These are phyloP conservation scores for Fusarium setosum DNA, from an alignment of 2,329 filamentous ascomycete species.

Conservation along the genomic window DNA sequence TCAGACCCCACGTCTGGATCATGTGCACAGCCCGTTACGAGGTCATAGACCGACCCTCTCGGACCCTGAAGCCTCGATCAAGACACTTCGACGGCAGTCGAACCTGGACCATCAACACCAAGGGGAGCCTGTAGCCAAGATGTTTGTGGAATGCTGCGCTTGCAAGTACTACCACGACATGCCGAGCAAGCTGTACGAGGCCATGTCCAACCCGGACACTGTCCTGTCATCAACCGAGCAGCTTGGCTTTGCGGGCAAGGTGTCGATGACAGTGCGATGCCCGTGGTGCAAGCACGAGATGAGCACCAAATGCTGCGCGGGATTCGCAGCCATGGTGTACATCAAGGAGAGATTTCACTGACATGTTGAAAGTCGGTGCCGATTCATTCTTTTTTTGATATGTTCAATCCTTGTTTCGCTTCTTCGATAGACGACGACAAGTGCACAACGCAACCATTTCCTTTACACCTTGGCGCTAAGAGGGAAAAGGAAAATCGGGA, in stretches of 20 bases:
- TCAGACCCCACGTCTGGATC: constrained; percentile 2
- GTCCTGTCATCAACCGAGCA: constrained; percentile 61
- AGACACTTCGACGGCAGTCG: constrained; percentile 21
- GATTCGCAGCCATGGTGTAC: constrained; percentile 74
- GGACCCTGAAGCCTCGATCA: constrained; percentile 21
- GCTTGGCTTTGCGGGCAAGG: constrained; percentile 64
- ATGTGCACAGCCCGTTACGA: constrained; percentile 18
- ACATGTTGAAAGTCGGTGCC: not conserved
- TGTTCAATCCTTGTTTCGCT: not conserved
- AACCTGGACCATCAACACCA: constrained; percentile 22
- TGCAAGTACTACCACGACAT: constrained; percentile 75
- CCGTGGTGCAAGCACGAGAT: constrained; percentile 80
- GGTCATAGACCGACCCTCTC: constrained; percentile 32
- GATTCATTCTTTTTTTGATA: not conserved
- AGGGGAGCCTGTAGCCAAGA: constrained; percentile 65
- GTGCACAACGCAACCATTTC: constrained; percentile 32
- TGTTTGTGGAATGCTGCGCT: constrained; percentile 73
- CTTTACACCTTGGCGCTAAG: constrained; percentile 10
- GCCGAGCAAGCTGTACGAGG: constrained; percentile 72
- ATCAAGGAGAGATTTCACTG: constrained; percentile 72
- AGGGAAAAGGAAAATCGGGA: constrained; percentile 8
- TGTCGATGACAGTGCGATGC: constrained; percentile 73
- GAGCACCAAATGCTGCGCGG: constrained; percentile 75
- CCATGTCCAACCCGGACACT: constrained; percentile 69
- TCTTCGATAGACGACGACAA: constrained; percentile 14